Base-by-base conservation (phyloP, 257 asterid species). In the Solanum verrucosum region DNA sequence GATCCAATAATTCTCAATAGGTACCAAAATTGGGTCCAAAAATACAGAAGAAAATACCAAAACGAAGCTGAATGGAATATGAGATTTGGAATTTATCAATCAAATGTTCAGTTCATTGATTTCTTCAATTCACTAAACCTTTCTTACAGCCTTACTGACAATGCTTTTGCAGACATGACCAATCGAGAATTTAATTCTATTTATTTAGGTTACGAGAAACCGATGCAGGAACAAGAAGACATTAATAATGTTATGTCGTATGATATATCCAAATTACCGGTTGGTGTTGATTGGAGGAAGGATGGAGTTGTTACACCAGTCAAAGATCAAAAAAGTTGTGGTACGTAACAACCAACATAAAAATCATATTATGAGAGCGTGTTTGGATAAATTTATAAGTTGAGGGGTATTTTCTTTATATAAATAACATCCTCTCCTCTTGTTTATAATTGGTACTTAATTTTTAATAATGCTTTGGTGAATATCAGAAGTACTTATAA, bases 151-250 rank as follows among this genome's bases (percentile, higher is more conserved):
- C 93, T 95, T 70, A 63, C 86, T 3, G 97, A 94, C 85, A 95
- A 95, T 71, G 67, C 86, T 88, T 95, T 92, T 86, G 94, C 97
- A 34, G 98, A 94, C 93, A 84, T 93, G 95, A 95, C 98, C 9
- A 94, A 94, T 59, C 56, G 73, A 15, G 98, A 95, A 91, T 95
- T 93, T 88, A 91, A n/a, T 89, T 85, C 93, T 2, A 88, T 25
- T 34, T 92, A 92, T 89, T 77, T 92, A 59, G 98, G 97, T 86
- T 92, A 93, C 87, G 90, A 87, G 83, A 46, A 86, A 6, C 74
- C 7, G 5, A 21, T 23, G 52, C 63, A 9, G 34, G 23, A 87
- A 37, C 63, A 9, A 71, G 40, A 78, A 29, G 31, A 56, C 4
- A 9, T 11, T 25, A 88, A 84, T 42, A 90, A 86, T 85, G 38